A percentile compares a stretch with the other conserved stretches of the same genome.
phyloP scores from a whole-genome alignment of 73 alveolate species.

The Tetrahymena elliotti region DNA sequence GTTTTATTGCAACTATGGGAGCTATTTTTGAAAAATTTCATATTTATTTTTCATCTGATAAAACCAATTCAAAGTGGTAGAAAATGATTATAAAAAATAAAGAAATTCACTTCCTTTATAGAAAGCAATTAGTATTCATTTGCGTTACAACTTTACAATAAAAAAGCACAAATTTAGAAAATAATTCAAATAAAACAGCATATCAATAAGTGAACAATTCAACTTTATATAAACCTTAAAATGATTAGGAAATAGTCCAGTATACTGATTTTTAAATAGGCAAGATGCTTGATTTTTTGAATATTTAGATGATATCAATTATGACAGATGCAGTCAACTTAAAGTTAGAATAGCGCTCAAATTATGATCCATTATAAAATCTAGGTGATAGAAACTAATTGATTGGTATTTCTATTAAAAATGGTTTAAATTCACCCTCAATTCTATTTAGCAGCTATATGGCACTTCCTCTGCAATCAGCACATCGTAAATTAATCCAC shows the following conservation, averaged over 20 bases:
- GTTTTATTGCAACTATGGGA: constrained; percentile 63
- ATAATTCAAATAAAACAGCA: background rate
- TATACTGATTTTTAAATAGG: constrained; percentile 21
- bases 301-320: constrained; percentile 19
- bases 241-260: background rate
- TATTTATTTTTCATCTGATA: constrained; percentile 51
- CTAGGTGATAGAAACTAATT: constrained; percentile 28
- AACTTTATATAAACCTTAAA: background rate
- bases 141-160: background rate
- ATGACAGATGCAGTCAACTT: constrained; percentile 32
- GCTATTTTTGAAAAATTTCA: constrained; percentile 65
- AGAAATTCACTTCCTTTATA: constrained; percentile 50
- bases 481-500: constrained; percentile 8
- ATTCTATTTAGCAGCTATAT: constrained; percentile 9
- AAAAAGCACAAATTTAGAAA: background rate
- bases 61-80: constrained; percentile 38
- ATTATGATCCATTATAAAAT: constrained; percentile 13
- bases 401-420: constrained; percentile 16
- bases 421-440: constrained; percentile 31
- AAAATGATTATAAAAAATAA: constrained; percentile 52
- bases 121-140: constrained; percentile 43
- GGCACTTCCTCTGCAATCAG: background rate
- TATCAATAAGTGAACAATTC: background rate
- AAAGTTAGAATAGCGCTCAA: background rate
- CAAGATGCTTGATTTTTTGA: constrained; percentile 35